phyloP scores from a whole-genome alignment of 352 stramenopile species.

The Globisporangium acanthophoron region DNA sequence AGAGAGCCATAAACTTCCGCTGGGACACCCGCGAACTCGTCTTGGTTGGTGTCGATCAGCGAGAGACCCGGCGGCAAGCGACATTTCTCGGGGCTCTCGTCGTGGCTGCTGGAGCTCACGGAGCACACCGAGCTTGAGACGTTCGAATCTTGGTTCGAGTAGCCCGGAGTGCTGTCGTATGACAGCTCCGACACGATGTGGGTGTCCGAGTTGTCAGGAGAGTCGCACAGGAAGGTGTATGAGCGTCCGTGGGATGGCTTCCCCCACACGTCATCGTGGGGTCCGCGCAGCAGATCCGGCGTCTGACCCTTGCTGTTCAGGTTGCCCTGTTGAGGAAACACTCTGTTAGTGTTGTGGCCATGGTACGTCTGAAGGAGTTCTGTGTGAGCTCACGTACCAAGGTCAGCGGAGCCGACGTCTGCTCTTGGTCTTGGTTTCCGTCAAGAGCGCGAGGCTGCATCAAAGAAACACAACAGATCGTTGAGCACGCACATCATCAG shows the following conservation, averaged over 20 bases:
- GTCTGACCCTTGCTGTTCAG: conserved; percentile 2
- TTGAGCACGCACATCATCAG: neutral
- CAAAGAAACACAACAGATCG: neutral
- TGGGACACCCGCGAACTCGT: conserved; percentile 71
- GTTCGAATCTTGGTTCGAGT: conserved; percentile 17
- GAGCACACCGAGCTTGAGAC: conserved; percentile 15
- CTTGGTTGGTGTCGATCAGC: conserved; percentile 72
- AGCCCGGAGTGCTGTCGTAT: conserved; percentile 16
- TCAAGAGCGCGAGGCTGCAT: conserved; percentile 14
- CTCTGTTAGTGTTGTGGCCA: conserved; percentile 1
- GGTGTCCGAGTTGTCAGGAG: conserved; percentile 25
- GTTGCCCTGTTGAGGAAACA: conserved; percentile 5
- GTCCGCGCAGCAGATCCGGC: neutral
- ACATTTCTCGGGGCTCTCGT: conserved; percentile 16
- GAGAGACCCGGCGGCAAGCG: conserved; percentile 37
- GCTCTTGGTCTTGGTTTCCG: conserved; percentile 35
- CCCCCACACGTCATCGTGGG: conserved; percentile 7
- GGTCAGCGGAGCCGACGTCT: conserved; percentile 15
- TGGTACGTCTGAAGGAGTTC: neutral
- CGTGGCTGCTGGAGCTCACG: conserved; percentile 16
- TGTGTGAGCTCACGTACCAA: conserved; percentile 18
- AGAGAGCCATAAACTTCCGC: conserved; percentile 45
- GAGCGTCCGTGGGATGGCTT: conserved; percentile 1
- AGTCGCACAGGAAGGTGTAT: conserved; percentile 14
- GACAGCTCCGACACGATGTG: conserved; percentile 17